Percentiles rank a stretch among this genome's conserved stretches.
Conservation (phyloP, 1,284 basidiomycete genomes). For the Melampsora larici-populina region DNA sequence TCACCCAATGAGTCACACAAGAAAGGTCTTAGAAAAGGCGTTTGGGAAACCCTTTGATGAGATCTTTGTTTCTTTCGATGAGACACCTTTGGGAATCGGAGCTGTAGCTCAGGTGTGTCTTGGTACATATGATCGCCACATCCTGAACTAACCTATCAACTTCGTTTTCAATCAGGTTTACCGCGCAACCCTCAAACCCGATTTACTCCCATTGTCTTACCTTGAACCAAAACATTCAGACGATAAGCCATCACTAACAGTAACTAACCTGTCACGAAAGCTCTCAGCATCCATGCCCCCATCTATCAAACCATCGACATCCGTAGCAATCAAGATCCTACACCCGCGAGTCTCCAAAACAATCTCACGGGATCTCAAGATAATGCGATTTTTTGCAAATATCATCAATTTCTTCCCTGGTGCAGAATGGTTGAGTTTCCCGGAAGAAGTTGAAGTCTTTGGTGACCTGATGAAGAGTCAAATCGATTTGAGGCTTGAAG, state of each 20-base stretch:
- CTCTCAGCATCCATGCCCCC: constrained; percentile 59
- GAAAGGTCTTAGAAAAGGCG: constrained; percentile 73
- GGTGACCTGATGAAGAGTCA: constrained; percentile 97
- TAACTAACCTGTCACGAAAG: constrained; percentile 45
- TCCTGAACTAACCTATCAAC: neutral
- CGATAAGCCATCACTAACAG: constrained; percentile 49
- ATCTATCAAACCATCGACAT: constrained; percentile 68
- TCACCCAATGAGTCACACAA: constrained; percentile 79
- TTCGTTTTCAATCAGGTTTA: constrained; percentile 64
- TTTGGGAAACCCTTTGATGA: constrained; percentile 74
- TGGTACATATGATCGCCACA: neutral
- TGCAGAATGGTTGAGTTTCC: constrained; percentile 93
- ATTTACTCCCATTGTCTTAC: constrained; percentile 75
- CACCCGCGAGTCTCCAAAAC: constrained; percentile 79
- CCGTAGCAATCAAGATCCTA: constrained; percentile 92
- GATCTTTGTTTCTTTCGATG: constrained; percentile 87
- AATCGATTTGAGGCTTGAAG: constrained; percentile 85
- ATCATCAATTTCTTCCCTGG: constrained; percentile 78
- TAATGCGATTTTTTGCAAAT: constrained; percentile 89
- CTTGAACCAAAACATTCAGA: constrained; percentile 63
- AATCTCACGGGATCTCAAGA: constrained; percentile 82
- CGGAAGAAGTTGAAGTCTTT: constrained; percentile 92
- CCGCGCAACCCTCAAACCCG: constrained; percentile 73
- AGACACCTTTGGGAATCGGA: constrained; percentile 87
- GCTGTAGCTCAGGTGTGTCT: constrained; percentile 84